Evolutionary conservation across 2,329 filamentous ascomycete species (phyloP).

Genomic region (Nannizziopsis barbatae): DNA sequence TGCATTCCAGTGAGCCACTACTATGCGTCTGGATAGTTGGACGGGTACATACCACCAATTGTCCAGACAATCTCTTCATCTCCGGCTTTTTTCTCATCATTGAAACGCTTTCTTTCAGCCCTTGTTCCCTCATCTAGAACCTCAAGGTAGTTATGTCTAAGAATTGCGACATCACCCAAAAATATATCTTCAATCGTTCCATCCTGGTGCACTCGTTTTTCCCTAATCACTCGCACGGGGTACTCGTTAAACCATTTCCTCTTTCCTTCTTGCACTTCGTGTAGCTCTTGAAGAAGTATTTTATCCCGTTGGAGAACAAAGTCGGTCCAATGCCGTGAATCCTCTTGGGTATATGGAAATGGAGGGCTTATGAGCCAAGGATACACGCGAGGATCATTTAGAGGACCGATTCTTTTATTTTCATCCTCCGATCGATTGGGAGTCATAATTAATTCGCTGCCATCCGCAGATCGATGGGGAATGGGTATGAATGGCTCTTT

Average conservation of each 20-base stretch:
- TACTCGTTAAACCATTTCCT: conserved; percentile 4
- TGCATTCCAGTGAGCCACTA: not conserved
- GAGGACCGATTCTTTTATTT: not conserved
- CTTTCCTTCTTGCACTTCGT: not conserved
- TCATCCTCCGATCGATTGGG: conserved; percentile 2
- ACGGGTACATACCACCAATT: conserved; percentile 8
- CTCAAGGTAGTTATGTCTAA: conserved; percentile 6
- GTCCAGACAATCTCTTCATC: conserved; percentile 11
- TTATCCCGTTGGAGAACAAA: not conserved
- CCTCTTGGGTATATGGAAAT: conserved; percentile 6
- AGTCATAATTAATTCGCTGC: conserved; percentile 7
- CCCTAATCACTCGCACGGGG: conserved; percentile 9
- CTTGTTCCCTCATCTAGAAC: conserved; percentile 6
- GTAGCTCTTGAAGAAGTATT: not conserved
- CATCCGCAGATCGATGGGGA: not conserved
- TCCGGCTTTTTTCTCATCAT: conserved; percentile 7
- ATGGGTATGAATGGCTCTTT: conserved; percentile 10
- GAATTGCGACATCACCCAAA: conserved; percentile 5
- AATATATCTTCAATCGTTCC: conserved; percentile 5
- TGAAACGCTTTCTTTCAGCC: not conserved
- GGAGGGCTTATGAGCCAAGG: conserved; percentile 10
- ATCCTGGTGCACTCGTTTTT: conserved; percentile 5
- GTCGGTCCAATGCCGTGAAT: conserved; percentile 2
- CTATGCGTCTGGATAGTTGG: not conserved
- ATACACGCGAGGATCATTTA: conserved; percentile 6